Evolutionary conservation across 192 early-diverging fungal genomes (phyloP), one percentile per base, ranked within the genome.

Genomic region (Chytriomyces confervae): DNA sequence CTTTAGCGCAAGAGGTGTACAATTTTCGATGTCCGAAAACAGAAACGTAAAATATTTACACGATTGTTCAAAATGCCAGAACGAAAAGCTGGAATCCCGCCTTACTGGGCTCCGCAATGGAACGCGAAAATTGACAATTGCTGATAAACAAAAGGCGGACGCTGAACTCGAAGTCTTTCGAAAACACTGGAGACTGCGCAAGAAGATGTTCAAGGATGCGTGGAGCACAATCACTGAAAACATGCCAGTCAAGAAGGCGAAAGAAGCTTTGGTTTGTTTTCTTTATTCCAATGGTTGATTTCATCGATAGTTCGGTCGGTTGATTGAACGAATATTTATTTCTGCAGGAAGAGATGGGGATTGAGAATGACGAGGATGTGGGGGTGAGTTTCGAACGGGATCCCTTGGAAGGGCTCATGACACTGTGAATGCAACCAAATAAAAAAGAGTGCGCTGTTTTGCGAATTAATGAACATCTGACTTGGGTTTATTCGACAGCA

Each of bases 341-440:
- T 6, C 27, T 62, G 16, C 46, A 82, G 84, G 87, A 85, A 62
- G 81, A 86, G 64, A 60, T 91, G 18, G 88, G 89, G 29, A 80
- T 91, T 48, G 90, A 91, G 71, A 90, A 88, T 0, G 90, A 91
- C 69, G 87, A 91, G 66, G 71, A 76, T 23, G 86, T 50, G 5
- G 80, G 81, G 6, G 82, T 81, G 0, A 80, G 86, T 70, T 62
- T 84, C 67, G 80, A 80, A 16, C 77, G 18, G 13, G 80, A 86
- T 61, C 85, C 78, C 7, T 60, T 83, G 67, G 77, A 81, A 2
- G 60, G 53, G 43, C 45, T 74, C 60, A 23, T 65, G 24, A 27
- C 13, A 57, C 13, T 57, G 53, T 57, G 53, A 57, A 36, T 36
- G 36, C 36, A 36, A 36, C 36, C 1, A 36, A 36, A 36, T 36